Percentiles rank a stretch among this genome's conserved stretches.
These are phyloP conservation scores for Cystofilobasidium macerans DNA, from an alignment of 768 basidiomycete species.

Conservation along the genomic window DNA sequence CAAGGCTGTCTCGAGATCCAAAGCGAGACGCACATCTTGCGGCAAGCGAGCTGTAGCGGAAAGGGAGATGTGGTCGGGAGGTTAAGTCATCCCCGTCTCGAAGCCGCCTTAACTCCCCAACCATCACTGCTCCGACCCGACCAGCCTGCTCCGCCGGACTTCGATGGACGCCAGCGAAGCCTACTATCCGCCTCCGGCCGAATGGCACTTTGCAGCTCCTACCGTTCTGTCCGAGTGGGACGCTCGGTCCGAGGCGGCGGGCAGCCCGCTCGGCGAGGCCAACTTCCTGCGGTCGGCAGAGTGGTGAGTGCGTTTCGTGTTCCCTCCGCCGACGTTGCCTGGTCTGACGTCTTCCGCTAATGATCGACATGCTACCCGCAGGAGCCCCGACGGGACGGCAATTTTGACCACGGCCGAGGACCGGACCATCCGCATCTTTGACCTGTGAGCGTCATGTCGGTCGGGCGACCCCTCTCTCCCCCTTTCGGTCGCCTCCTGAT, in stretches of 20 bases:
- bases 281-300: conserved; percentile 51
- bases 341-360: not conserved
- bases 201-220: not conserved
- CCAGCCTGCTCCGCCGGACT: not conserved
- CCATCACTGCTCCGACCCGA: not conserved
- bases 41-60: too few relatives aligned
- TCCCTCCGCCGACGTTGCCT: not conserved
- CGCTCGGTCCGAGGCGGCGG: not conserved
- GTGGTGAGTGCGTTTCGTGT: conserved; percentile 49
- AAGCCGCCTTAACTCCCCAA: too few relatives aligned
- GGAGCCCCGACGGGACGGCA: conserved; percentile 64
- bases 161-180: not conserved
- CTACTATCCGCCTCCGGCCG: not conserved
- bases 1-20: not conserved
- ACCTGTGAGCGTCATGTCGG: conserved; percentile 38
- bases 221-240: conserved; percentile 5
- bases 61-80: not conserved
- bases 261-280: not conserved
- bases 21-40: not conserved
- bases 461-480: not conserved
- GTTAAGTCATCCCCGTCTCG: too few relatives aligned
- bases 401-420: conserved; percentile 63
- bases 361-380: conserved; percentile 33
- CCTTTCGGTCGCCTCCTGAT: not conserved
- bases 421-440: conserved; percentile 50